phyloP scores from a whole-genome alignment of 441 rosid genomes.

The Jatropha podagrica region DNA sequence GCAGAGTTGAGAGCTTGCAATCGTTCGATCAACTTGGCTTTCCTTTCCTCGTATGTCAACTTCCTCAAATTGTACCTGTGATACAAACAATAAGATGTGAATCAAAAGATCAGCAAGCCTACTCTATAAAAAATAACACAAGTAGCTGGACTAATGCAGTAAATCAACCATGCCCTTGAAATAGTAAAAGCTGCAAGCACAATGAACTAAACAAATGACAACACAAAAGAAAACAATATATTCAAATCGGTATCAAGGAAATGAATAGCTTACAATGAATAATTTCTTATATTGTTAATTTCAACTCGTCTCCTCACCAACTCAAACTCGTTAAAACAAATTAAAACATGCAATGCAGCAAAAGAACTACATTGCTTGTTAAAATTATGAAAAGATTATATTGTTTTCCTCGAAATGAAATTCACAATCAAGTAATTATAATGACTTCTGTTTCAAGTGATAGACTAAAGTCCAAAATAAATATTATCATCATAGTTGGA shows the following conservation, averaged over 20 bases:
- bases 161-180: not conserved
- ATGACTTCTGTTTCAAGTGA: not conserved
- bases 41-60: conserved; percentile 78
- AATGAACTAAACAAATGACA: not conserved
- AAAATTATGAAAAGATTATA: no score
- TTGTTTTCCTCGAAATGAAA: no score
- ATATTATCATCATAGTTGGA: no score
- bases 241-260: not conserved
- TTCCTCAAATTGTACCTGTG: conserved; percentile 69
- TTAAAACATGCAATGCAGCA: no score
- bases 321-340: no score
- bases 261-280: not conserved
- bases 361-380: no score
- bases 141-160: not conserved
- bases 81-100: not conserved
- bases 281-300: not conserved
- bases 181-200: not conserved
- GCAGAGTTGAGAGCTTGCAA: conserved; percentile 56
- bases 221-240: not conserved
- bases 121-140: not conserved
- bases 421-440: not conserved
- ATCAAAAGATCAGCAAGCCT: not conserved
- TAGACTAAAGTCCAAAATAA: not conserved
- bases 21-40: conserved; percentile 67
- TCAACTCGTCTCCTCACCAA: not conserved